Percentiles rank a stretch among this genome's conserved stretches.
These are phyloP conservation scores for Clavaria fumosa DNA, from an alignment of 768 basidiomycete species.

Conservation along the genomic window DNA sequence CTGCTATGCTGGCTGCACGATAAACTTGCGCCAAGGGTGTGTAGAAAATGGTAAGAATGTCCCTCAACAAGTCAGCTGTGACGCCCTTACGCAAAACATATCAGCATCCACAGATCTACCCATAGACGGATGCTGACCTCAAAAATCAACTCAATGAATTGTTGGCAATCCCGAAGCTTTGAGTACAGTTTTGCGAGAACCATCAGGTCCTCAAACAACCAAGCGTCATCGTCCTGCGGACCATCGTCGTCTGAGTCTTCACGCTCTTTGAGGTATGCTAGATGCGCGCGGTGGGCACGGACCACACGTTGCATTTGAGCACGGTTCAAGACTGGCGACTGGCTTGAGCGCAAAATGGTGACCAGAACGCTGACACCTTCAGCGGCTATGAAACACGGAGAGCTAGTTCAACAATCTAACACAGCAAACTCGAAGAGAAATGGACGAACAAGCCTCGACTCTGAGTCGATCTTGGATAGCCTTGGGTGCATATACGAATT, in stretches of 20 bases:
- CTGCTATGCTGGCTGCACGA: slow-evolving; percentile 90
- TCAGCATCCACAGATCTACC: neutral
- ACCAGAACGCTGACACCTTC: slow-evolving; percentile 67
- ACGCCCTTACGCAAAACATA: slow-evolving; percentile 44
- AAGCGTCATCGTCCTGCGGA: slow-evolving; percentile 86
- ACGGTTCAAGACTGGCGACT: slow-evolving; percentile 58
- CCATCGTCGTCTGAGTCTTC: slow-evolving; percentile 89
- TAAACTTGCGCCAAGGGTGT: slow-evolving; percentile 93
- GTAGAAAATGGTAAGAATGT: slow-evolving; percentile 99
- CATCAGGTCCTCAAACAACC: slow-evolving; percentile 87
- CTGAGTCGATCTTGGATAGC: slow-evolving; percentile 80
- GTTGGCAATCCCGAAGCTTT: slow-evolving; percentile 73
- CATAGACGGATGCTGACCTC: slow-evolving; percentile 42
- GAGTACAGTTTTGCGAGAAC: slow-evolving; percentile 68
- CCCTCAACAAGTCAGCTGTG: slow-evolving; percentile 89
- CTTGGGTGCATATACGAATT: slow-evolving; percentile 73
- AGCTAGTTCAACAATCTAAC: slow-evolving; percentile 3
- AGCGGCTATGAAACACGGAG: slow-evolving; percentile 24
- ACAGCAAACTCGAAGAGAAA: neutral
- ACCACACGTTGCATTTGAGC: slow-evolving; percentile 72
- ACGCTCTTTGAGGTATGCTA: slow-evolving; percentile 47
- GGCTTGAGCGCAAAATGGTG: slow-evolving; percentile 63
- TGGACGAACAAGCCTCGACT: slow-evolving; percentile 56
- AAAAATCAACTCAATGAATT: slow-evolving; percentile 84
- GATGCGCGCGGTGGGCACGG: slow-evolving; percentile 64